phyloP scores from a whole-genome alignment of 768 basidiomycete genomes.

The Kwoniella heveanensis region DNA sequence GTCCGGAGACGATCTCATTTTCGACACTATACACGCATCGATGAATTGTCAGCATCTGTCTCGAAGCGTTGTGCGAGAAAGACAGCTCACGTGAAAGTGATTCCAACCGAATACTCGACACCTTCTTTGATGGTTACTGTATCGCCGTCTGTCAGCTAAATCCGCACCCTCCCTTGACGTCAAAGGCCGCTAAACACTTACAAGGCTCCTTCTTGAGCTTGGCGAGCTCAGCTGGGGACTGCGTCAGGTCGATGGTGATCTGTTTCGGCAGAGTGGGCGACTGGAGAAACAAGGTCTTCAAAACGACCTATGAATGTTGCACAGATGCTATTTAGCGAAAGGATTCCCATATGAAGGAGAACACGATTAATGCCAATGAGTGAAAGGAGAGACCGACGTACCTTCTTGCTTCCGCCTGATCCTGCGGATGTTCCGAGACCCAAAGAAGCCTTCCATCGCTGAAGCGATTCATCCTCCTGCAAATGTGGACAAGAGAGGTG shows the following conservation, averaged over 20 bases:
- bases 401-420: slow-evolving; percentile 66
- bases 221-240: slow-evolving; percentile 59
- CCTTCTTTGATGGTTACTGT: slow-evolving; percentile 58
- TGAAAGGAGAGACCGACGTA: slow-evolving; percentile 43
- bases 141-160: slow-evolving; percentile 5
- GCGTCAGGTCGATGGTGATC: slow-evolving; percentile 69
- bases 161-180: background rate
- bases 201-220: slow-evolving; percentile 73
- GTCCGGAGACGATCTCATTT: slow-evolving; percentile 71
- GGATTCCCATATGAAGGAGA: no score
- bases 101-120: slow-evolving; percentile 70
- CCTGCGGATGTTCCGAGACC: slow-evolving; percentile 67
- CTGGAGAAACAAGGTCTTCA: slow-evolving; percentile 68
- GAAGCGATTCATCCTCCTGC: slow-evolving; percentile 80
- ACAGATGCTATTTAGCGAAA: background rate
- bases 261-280: slow-evolving; percentile 69
- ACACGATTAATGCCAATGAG: background rate
- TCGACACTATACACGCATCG: slow-evolving; percentile 70
- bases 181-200: slow-evolving; percentile 61
- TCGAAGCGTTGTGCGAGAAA: no score
- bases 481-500: background rate
- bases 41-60: no score
- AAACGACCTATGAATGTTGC: slow-evolving; percentile 35
- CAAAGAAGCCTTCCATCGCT: slow-evolving; percentile 92
- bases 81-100: slow-evolving; percentile 61